Percentiles rank a stretch among this genome's conserved stretches.
Conservation (phyloP, 306 rosid genomes). For the Castanea crenata region DNA sequence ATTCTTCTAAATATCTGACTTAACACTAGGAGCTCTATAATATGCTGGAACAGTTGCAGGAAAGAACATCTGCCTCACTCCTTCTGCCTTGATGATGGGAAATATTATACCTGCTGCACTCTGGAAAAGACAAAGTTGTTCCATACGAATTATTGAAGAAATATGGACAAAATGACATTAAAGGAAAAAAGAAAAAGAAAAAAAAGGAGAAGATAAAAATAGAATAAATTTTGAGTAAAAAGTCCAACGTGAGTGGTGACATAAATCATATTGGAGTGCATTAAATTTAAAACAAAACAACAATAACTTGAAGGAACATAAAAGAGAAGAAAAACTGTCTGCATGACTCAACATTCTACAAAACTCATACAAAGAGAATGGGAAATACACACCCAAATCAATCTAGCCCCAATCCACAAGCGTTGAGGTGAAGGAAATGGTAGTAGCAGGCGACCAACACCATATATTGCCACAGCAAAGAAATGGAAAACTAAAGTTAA, state of each 20-base stretch:
- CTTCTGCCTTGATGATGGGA: slow-evolving; percentile 56
- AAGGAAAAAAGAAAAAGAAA: too few relatives aligned
- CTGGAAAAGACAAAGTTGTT: slow-evolving; percentile 21
- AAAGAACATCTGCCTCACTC: slow-evolving; percentile 45
- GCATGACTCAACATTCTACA: not conserved
- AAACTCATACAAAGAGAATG: not conserved
- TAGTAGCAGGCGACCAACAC: slow-evolving; percentile 56
- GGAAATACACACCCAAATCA: slow-evolving; percentile 39
- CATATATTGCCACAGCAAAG: slow-evolving; percentile 64
- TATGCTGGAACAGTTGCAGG: slow-evolving; percentile 37
- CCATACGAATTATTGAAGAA: slow-evolving; percentile 1
- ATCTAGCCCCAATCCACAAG: slow-evolving; percentile 52
- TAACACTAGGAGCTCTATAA: slow-evolving; percentile 23
- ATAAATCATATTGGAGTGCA: too few relatives aligned
- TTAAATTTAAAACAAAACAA: not conserved
- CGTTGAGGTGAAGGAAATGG: slow-evolving; percentile 64
- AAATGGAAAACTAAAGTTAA: slow-evolving; percentile 60
- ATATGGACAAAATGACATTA: not conserved
- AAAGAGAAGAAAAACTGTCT: not conserved
- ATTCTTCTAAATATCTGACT: not conserved
- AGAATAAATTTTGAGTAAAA: too few relatives aligned
- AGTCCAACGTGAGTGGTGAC: too few relatives aligned
- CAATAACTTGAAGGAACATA: not conserved
- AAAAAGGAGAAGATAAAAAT: too few relatives aligned
- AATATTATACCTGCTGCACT: slow-evolving; percentile 49